Conservation (phyloP, 257 asterid species). For the Primulina huaijiensis region DNA sequence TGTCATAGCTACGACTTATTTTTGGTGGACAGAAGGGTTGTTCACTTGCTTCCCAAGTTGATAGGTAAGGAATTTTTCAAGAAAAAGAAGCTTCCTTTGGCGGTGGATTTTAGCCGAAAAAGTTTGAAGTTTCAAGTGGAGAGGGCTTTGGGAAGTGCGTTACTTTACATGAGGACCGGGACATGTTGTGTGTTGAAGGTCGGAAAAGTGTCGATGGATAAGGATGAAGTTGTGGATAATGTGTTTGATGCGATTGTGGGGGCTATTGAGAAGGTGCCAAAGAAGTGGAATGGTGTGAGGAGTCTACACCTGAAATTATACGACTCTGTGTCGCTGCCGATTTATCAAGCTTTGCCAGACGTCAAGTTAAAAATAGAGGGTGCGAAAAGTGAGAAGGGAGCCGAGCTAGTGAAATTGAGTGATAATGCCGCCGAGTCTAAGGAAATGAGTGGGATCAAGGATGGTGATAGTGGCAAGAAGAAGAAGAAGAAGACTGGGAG, state of each 20-base stretch:
- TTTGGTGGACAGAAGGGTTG: constrained; percentile 72
- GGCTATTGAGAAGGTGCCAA: constrained; percentile 52
- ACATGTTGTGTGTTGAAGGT: constrained; percentile 82
- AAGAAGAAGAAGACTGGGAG: constrained; percentile 66
- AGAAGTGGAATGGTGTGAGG: constrained; percentile 86
- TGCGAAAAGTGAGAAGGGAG: constrained; percentile 28
- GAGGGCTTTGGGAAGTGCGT: constrained; percentile 57
- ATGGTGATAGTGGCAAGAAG: constrained; percentile 31
- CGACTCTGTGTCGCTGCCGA: constrained; percentile 73
- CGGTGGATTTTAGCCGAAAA: constrained; percentile 62
- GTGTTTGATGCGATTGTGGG: constrained; percentile 48
- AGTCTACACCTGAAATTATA: constrained; percentile 73
- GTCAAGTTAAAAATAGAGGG: constrained; percentile 68
- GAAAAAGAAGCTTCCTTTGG: constrained; percentile 86
- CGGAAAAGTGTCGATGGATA: constrained; percentile 65
- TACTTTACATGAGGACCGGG: constrained; percentile 66
- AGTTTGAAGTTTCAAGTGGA: constrained; percentile 66
- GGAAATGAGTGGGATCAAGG: constrained; percentile 31
- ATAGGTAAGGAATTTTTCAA: constrained; percentile 69
- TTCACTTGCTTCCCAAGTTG: constrained; percentile 80
- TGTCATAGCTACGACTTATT: constrained; percentile 72
- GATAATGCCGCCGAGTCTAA: constrained; percentile 35
- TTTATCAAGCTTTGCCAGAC: constrained; percentile 84
- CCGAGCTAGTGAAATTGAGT: constrained; percentile 24
- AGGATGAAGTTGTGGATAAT: constrained; percentile 62